Base-by-base conservation (phyloP, 495 filamentous ascomycete genomes). In the Ramalina peruviana region DNA sequence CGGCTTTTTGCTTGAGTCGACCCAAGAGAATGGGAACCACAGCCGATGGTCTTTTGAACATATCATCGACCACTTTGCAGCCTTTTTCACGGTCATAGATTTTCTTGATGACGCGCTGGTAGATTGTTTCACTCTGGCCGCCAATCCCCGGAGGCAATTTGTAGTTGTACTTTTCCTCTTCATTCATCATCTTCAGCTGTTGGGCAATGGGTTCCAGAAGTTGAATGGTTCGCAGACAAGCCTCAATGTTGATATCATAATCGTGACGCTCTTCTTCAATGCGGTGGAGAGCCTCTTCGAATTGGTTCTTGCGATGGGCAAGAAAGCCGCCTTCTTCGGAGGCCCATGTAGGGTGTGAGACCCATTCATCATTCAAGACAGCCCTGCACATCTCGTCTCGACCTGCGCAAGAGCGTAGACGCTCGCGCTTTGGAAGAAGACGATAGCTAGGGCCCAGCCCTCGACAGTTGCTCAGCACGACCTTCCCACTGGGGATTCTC, bases 181-280 rank as follows among this genome's bases (percentile, higher is more conserved):
- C 68, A 6, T 70, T 71, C 75, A 94, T 79, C 25, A 79, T 75
- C 3, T 85, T 69, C 65, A 97, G 86, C 55, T 90, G 81, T 58
- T 93, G 85, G 0, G 85, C 87, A 48, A 96, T 86, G 0, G 93
- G 93, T 62, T 96, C 88, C 13, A 99, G 79, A 3, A 97, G 76
- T 62, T 96, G 89, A 54, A 99, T 90, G 25, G 89, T 94, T 48
- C 93, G 85, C 20, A 76, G 75, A 58, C 88, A 94, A 12, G 88
- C 86, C 66, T 97, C 93, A 50, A 99, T 93, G 64, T 94, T 92
- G 64, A 88, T 93, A 60, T 99, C 93, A 62, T 99, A 99, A 62
- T 99, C 93, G 60, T 99, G 93, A 13, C 93, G 80, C 60, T 99
- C 93, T 61, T 99, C 93, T 66, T 99, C 93, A 53, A 97, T 94